Conservation (phyloP, 2,329 filamentous ascomycete genomes). For the Diaporthe sp. region DNA sequence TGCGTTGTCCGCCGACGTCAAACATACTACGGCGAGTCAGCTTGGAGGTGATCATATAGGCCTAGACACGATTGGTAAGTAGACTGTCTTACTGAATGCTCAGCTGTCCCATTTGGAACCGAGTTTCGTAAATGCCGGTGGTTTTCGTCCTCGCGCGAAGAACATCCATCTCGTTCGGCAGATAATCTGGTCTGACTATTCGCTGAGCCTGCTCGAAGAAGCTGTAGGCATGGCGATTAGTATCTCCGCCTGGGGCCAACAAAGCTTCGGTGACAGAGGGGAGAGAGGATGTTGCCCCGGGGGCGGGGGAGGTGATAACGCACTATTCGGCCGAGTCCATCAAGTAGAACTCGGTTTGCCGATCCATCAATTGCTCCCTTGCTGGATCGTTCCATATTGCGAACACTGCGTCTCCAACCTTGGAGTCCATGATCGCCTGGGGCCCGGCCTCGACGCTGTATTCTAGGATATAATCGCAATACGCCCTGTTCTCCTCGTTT, state of each 20-base stretch:
- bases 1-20: conserved; percentile 96
- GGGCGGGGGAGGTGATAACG: conserved; percentile 51
- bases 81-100: conserved; percentile 89
- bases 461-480: conserved; percentile 84
- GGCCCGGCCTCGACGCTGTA: conserved; percentile 94
- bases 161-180: conserved; percentile 95
- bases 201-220: conserved; percentile 95
- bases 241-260: neutral
- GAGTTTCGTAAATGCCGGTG: conserved; percentile 98
- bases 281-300: neutral
- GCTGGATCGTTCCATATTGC: conserved; percentile 92
- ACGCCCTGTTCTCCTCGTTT: conserved; percentile 77
- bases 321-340: conserved; percentile 99
- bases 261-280: neutral
- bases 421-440: conserved; percentile 84
- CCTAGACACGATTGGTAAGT: neutral
- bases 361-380: conserved; percentile 86
- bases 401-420: conserved; percentile 85
- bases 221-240: conserved; percentile 62
- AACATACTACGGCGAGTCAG: conserved; percentile 83
- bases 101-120: conserved; percentile 98
- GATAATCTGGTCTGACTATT: conserved; percentile 87
- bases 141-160: conserved; percentile 97
- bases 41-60: conserved; percentile 19
- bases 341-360: conserved; percentile 97